A percentile compares a stretch with the other conserved stretches of the same genome.
Conservation (phyloP, 495 filamentous ascomycete genomes). For the Hypomontagnella submonticulosa region DNA sequence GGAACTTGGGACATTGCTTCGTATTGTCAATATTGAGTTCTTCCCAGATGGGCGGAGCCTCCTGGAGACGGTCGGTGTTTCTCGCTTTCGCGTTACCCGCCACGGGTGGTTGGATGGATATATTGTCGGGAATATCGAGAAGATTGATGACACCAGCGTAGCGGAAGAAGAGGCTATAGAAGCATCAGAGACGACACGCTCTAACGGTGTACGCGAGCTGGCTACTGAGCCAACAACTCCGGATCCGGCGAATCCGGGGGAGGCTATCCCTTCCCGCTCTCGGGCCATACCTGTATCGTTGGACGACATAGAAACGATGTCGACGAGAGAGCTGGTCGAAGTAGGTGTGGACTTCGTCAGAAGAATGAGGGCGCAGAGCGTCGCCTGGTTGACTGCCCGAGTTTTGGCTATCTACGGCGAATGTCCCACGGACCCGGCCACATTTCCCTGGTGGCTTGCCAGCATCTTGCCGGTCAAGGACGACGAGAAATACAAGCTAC, state of each 20-base stretch:
- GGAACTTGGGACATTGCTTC: slow-evolving; percentile 80
- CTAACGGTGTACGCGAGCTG: slow-evolving; percentile 30
- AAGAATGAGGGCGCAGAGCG: slow-evolving; percentile 71
- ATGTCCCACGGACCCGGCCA: slow-evolving; percentile 75
- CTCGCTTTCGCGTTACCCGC: slow-evolving; percentile 75
- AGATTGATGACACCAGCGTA: slow-evolving; percentile 81
- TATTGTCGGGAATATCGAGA: slow-evolving; percentile 75
- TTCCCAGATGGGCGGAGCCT: slow-evolving; percentile 84
- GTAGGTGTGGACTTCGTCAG: slow-evolving; percentile 72
- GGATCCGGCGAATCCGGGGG: slow-evolving; percentile 1
- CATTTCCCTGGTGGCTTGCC: slow-evolving; percentile 93
- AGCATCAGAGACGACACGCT: slow-evolving; percentile 64
- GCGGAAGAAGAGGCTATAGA: slow-evolving; percentile 83
- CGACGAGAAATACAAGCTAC: slow-evolving; percentile 79
- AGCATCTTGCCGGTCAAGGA: slow-evolving; percentile 80
- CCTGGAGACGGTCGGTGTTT: slow-evolving; percentile 77
- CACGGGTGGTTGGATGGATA: slow-evolving; percentile 79
- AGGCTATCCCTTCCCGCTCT: slow-evolving; percentile 10
- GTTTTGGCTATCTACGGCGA: slow-evolving; percentile 80
- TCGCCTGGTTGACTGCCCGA: slow-evolving; percentile 76
- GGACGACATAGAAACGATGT: slow-evolving; percentile 67
- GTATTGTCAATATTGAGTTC: slow-evolving; percentile 75
- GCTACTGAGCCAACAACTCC: slow-evolving; percentile 24
- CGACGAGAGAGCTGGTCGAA: slow-evolving; percentile 75
- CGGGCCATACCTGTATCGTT: slow-evolving; percentile 28